phyloP scores from a whole-genome alignment of 768 basidiomycete genomes.

The Pulveroboletus sp. region DNA sequence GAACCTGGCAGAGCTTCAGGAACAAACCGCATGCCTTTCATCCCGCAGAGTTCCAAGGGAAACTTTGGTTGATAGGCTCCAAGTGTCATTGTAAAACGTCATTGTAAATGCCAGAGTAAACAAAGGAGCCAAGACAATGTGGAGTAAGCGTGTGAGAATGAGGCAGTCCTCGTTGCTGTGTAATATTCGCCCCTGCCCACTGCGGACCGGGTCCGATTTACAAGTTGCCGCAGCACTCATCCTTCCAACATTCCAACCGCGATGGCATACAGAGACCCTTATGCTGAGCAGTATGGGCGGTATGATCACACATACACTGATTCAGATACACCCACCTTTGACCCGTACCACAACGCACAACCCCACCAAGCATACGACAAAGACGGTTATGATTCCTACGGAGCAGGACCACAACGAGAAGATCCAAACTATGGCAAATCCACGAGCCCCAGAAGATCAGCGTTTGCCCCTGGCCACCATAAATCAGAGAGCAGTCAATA shows the following conservation, averaged over 20 bases:
- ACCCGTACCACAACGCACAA: slow-evolving; percentile 43
- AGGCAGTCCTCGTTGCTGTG: not conserved
- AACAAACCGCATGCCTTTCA: slow-evolving; percentile 54
- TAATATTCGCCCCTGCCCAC: slow-evolving; percentile 11
- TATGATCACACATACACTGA: slow-evolving; percentile 33
- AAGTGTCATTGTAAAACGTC: not conserved
- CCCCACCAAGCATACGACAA: slow-evolving; percentile 55
- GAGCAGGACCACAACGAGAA: slow-evolving; percentile 34
- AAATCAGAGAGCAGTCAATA: slow-evolving; percentile 37
- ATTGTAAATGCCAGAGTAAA: not conserved
- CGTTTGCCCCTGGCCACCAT: slow-evolving; percentile 19
- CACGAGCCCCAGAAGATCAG: slow-evolving; percentile 8
- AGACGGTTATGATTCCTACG: slow-evolving; percentile 33
- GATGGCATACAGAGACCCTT: slow-evolving; percentile 57
- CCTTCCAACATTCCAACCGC: not conserved
- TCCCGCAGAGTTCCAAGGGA: slow-evolving; percentile 34
- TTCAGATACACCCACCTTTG: slow-evolving; percentile 37
- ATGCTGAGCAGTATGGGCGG: slow-evolving; percentile 35
- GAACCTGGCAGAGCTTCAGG: slow-evolving; percentile 22
- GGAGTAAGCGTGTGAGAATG: slow-evolving; percentile 14
- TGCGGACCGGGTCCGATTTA: not conserved
- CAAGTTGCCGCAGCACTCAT: slow-evolving; percentile 22
- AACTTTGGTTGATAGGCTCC: slow-evolving; percentile 27
- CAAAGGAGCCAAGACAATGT: not conserved
- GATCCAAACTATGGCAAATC: slow-evolving; percentile 28